A percentile compares a stretch with the other conserved stretches of the same genome.
phyloP scores from a whole-genome alignment of 2,329 filamentous ascomycete genomes.

The Colletotrichum sp. region DNA sequence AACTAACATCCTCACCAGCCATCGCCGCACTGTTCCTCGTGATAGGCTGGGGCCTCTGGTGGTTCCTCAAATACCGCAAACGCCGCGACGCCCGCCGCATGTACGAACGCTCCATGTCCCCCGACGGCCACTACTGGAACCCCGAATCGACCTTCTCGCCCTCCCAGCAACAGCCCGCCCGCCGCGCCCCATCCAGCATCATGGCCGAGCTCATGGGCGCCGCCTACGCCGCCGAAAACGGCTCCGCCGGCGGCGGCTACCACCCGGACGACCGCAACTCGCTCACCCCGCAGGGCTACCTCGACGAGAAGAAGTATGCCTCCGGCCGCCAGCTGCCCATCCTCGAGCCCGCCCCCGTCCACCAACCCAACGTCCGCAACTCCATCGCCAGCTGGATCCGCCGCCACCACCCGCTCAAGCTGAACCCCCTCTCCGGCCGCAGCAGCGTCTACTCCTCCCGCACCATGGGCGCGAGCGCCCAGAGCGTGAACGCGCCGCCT shows the following conservation, averaged over 20 bases:
- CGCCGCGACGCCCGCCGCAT: neutral
- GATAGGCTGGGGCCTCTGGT: conserved; percentile 16
- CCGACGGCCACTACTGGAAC: neutral
- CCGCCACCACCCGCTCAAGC: conserved; percentile 27
- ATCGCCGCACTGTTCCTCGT: conserved; percentile 9
- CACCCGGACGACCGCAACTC: neutral
- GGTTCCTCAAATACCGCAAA: conserved; percentile 10
- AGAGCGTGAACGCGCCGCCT: neutral
- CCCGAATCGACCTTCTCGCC: conserved; percentile 1
- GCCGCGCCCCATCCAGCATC: conserved; percentile 17
- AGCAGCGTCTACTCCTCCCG: conserved; percentile 16
- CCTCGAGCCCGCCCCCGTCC: conserved; percentile 9
- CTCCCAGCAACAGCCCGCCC: neutral
- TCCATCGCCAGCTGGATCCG: conserved; percentile 30
- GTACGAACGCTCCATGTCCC: neutral
- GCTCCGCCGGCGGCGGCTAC: neutral
- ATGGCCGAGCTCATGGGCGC: conserved; percentile 26
- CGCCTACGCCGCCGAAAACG: conserved; percentile 25
- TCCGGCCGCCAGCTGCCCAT: conserved; percentile 17
- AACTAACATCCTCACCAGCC: neutral
- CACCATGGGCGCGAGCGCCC: neutral
- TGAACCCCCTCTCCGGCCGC: conserved; percentile 22
- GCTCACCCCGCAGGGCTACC: conserved; percentile 15
- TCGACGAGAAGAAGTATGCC: conserved; percentile 22
- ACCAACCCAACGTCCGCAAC: conserved; percentile 22